Conservation (phyloP, 257 asterid species). For the Petrea volubilis region DNA sequence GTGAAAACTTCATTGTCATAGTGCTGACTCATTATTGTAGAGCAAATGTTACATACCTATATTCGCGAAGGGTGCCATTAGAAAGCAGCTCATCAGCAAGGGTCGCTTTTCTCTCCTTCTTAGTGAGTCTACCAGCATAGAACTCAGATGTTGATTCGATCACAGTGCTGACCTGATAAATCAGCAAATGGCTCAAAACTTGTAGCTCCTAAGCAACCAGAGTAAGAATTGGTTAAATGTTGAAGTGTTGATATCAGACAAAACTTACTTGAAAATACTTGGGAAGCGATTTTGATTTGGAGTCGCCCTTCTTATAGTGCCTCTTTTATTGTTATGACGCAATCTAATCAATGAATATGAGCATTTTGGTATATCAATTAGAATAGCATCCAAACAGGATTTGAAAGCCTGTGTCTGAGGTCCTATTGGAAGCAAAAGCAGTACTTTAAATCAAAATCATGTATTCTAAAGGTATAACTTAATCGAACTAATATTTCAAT, state of each 20-base stretch:
- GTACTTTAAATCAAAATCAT: not conserved
- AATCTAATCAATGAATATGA: not conserved
- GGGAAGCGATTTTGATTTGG: slow-evolving; percentile 74
- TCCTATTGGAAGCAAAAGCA: no score
- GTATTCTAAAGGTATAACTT: not conserved
- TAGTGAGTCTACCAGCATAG: slow-evolving; percentile 74
- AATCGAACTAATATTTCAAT: not conserved
- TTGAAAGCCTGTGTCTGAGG: no score
- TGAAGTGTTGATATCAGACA: slow-evolving; percentile 1
- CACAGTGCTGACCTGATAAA: slow-evolving; percentile 85
- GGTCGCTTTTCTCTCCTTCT: slow-evolving; percentile 84
- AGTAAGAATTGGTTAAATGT: not conserved
- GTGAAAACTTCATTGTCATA: no score
- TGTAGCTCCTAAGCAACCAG: not conserved
- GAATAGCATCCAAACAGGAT: no score
- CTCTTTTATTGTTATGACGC: slow-evolving; percentile 33
- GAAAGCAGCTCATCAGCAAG: slow-evolving; percentile 90
- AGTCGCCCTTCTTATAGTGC: slow-evolving; percentile 78
- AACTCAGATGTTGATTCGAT: slow-evolving; percentile 77
- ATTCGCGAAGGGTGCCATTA: slow-evolving; percentile 47
- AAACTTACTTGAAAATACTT: slow-evolving; percentile 88
- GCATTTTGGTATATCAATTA: not conserved
- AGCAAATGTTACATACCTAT: slow-evolving; percentile 50
- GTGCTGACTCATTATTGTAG: not conserved
- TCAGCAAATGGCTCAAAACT: slow-evolving; percentile 15